Conservation (phyloP, 257 asterid species). For the Misopates orontium region DNA sequence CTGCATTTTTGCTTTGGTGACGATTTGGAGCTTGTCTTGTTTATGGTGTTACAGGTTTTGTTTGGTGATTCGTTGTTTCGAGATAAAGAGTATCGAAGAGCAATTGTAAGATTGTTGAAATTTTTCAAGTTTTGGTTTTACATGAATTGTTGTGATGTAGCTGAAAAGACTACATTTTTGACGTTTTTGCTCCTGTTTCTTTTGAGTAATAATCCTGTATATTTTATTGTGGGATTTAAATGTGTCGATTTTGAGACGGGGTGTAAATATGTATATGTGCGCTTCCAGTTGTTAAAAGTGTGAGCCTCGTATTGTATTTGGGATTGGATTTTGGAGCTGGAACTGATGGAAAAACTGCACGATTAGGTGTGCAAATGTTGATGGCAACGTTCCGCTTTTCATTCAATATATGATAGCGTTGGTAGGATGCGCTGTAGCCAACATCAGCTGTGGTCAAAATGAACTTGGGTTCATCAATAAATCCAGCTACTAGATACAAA, state of each 20-base stretch:
- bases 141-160: slow-evolving; percentile 11
- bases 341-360: neutral
- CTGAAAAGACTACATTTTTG: slow-evolving; percentile 9
- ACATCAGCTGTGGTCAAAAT: too few relatives aligned
- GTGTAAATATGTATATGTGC: neutral
- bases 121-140: slow-evolving; percentile 13
- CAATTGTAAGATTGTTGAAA: slow-evolving; percentile 60
- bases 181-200: neutral
- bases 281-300: neutral
- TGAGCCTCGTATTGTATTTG: neutral
- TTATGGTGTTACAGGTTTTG: slow-evolving; percentile 54
- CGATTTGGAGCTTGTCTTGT: slow-evolving; percentile 5
- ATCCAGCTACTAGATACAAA: neutral
- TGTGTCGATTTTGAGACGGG: neutral
- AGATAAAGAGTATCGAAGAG: slow-evolving; percentile 79
- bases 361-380: neutral
- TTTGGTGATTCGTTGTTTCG: slow-evolving; percentile 77
- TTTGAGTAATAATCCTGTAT: too few relatives aligned
- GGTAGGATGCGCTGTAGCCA: too few relatives aligned
- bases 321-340: slow-evolving; percentile 4
- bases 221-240: neutral
- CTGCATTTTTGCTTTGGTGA: slow-evolving; percentile 25
- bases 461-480: too few relatives aligned
- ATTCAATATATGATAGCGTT: neutral
- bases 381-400: slow-evolving; percentile 1